A percentile compares a stretch with the other conserved stretches of the same genome.
Conservation (phyloP, 2,329 filamentous ascomycete genomes). For the Chlorencoelia australis region DNA sequence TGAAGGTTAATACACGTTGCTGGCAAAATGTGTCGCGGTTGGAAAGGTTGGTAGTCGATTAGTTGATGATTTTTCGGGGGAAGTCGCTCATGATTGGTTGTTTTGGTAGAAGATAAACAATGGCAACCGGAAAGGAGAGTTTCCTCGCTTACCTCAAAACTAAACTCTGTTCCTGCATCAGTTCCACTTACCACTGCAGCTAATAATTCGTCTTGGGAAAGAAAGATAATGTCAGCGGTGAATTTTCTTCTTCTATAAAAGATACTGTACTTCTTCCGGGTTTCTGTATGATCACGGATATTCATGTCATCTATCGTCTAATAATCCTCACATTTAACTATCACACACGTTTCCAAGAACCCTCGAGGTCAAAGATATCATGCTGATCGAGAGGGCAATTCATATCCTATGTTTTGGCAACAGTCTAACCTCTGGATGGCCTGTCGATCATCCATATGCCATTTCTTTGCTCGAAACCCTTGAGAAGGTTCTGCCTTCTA, state of each 20-base stretch:
- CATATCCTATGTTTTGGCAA: conserved; percentile 24
- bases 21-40: conserved; percentile 19
- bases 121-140: too few species aligned
- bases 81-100: too few species aligned
- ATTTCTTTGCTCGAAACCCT: conserved; percentile 37
- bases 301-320: too few species aligned
- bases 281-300: too few species aligned
- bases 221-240: neutral
- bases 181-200: neutral
- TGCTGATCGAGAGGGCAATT: conserved; percentile 16
- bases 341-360: neutral
- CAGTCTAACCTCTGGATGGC: conserved; percentile 45
- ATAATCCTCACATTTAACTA: neutral
- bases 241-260: neutral
- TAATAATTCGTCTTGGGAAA: neutral
- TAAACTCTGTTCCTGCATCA: neutral
- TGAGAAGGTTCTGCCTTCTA: conserved; percentile 34
- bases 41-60: conserved; percentile 5
- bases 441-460: conserved; percentile 43
- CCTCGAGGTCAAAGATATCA: conserved; percentile 6
- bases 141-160: too few species aligned
- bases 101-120: too few species aligned
- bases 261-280: too few species aligned
- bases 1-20: conserved; percentile 19
- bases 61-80: conserved; percentile 1